Evolutionary conservation across 2,329 filamentous ascomycete genomes (phyloP), one percentile per base, ranked within the genome.

Genomic region (Ceratocystis albifundus): DNA sequence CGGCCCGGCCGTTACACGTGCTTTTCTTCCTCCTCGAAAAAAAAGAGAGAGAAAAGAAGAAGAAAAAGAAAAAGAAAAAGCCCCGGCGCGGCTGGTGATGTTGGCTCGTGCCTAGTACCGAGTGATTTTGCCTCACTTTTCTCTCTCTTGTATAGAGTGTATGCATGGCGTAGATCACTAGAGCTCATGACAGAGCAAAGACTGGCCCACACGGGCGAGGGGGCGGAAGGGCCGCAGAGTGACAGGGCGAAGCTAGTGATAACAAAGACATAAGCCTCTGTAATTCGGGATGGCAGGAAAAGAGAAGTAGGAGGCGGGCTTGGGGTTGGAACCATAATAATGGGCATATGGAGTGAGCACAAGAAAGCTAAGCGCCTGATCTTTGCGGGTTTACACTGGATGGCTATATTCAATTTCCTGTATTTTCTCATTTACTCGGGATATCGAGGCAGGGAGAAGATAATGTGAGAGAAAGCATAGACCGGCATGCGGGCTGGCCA

Each of bases 131-230:
- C 46, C 46, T 25, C 46, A 41, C 32, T 41, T 41, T 41, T 41
- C 36, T 36, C 36, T 41, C 3, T 41, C 36, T 41, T 41, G 36
- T 41, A 12, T 41, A 12, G 10, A 41, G 36, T 41, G 36, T 22
- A 50, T 20, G 53, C 53, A 57, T 15, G 25, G 53, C 53, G 46
- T 22, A 57, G 53, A 57, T 57, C 53, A 57, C 25, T 41, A 57
- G 53, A 15, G 53, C 53, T 28, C 22, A 57, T 57, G 25, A 30
- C 22, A 57, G 53, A n/a, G 22, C n/a, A n/a, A 50, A 30, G 22
- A 15, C 53, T 28, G 15, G 53, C 15, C 53, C n/a, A 28, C 22
- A 30, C 53, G 53, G 53, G 53, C 22, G 10, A 20, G 53, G 22
- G 28, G 22, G 15, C n/a, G 53, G 53, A 57, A 30, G 53, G 53